Base-by-base conservation (phyloP, 2,329 filamentous ascomycete species). In the Colletotrichum higginsianum region DNA sequence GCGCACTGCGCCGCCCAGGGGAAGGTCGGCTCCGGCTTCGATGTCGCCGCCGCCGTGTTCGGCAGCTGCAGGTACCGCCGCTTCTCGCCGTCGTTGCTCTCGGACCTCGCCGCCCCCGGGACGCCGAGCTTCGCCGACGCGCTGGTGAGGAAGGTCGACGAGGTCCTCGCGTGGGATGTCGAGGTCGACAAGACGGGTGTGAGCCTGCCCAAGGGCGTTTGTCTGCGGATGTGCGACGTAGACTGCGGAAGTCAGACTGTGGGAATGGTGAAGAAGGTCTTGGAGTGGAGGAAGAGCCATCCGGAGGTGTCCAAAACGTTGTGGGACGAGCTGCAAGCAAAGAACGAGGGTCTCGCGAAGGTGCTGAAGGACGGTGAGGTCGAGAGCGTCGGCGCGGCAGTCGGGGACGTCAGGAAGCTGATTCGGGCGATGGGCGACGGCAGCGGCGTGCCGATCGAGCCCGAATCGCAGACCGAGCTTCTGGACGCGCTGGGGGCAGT, bases 1-100 rank as follows among this genome's bases (percentile, higher is more conserved):
- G 92, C 94, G 4, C 96, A 99, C 84, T 98, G 96, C 79, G 94
- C 96, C 1, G 96, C 96, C 0, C 96, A 99, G 84, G 96, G 96
- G 30, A 99, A 99, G 82, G 92, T 99, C 21, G 96, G 96, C 61
- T 96, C 93, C 0, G 96, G 96, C 23, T 99, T 99, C 80, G 96
- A 99, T 80, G 93, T 99, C 63, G 96, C 96, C 0, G 92, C 93
- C 35, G 96, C 96, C 21, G 94, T 98, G 18, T 98, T 94, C 81
- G 96, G 96, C 18, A 95, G 94, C 18, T 98, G 94, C 80, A 86
- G 93, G 13, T 99, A 99, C 86, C 90, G 93, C 23, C 92, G 96
- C n/a, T 99, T 99, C 84, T 96, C 94, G 0, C 95, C 96, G 0
- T 84, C 87, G 0, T 86, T 98, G 15, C 87, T 99, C 1, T 85